Base-by-base conservation (phyloP, 2,329 filamentous ascomycete species). In the Fusarium liriodendri region DNA sequence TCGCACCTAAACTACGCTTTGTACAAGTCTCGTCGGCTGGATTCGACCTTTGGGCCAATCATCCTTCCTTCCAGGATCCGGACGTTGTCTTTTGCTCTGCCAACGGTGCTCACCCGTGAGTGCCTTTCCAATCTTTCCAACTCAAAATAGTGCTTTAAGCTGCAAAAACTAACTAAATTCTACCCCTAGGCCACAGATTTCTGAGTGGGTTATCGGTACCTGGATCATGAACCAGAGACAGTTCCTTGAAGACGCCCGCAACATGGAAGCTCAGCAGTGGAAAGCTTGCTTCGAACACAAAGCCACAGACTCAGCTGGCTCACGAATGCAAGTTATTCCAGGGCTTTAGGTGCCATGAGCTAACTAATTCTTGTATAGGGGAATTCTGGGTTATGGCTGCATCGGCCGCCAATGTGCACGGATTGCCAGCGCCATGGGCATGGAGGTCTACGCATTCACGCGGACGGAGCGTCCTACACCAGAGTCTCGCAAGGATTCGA, bases 391-490 rank as follows among this genome's bases (percentile, higher is more conserved):
- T 16, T 87, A 86, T 67, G 84, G 85, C 29, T 80, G 82, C 42
- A 86, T 87, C 50, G 85, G 85, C 5, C 80, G 85, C 3, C 84
- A 86, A 57, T 77, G 76, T 59, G 85, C 82, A 6, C 79, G 82
- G 6, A 84, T 92, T 10, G 87, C 87, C 5, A 83, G 85, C n/a
- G 89, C 89, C 6, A 80, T 92, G 77, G 92, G 92, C 6, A 92
- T 92, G 88, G 84, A 89, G 52, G 87, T 94, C 2, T 85, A 92
- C 74, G 92, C 91, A 2, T 93, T 91, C 80, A 94, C 92, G 0
- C 88, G 89, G 0, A 87, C 85, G 2, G 88, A 90, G 1, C 88
- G 89, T 40, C 76, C 84, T 2, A 93, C 91, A 0, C 85, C 88
- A 0, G 89, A 90, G 64, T 89, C 88, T 14, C 87, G 58, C 10